A percentile compares a stretch with the other conserved stretches of the same genome.
Evolutionary conservation across 257 asterid genomes (phyloP).

Genomic region (Galeopsis tetrahit): DNA sequence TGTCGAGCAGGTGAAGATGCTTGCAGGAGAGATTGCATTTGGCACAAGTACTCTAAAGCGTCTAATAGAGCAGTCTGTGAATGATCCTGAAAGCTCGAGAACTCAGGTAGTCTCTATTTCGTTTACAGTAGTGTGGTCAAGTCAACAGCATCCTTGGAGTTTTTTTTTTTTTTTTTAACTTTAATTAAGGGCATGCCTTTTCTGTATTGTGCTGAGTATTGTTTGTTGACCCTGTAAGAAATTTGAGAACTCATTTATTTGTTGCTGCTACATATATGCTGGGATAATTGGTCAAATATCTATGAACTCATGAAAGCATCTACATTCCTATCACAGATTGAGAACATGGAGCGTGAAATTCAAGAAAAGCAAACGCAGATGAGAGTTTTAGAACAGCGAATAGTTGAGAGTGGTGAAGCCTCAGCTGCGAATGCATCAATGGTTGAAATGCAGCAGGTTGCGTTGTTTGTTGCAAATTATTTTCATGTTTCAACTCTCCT

Average conservation of each 20-base stretch:
- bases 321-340: constrained; percentile 55
- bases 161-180: no score
- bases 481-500: not conserved
- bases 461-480: constrained; percentile 20
- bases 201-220: constrained; percentile 2
- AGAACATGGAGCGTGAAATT: constrained; percentile 85
- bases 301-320: constrained; percentile 13
- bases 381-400: constrained; percentile 80
- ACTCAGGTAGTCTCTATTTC: constrained; percentile 57
- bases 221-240: not conserved
- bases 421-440: constrained; percentile 80
- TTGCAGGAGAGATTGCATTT: constrained; percentile 98
- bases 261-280: constrained; percentile 25
- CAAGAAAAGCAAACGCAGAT: constrained; percentile 83
- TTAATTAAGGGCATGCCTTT: not conserved
- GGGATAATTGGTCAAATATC: constrained; percentile 24
- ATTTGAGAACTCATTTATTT: constrained; percentile 14
- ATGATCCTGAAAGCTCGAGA: constrained; percentile 83
- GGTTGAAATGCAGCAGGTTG: constrained; percentile 95
- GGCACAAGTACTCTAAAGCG: constrained; percentile 93
- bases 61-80: constrained; percentile 72
- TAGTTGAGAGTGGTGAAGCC: constrained; percentile 84
- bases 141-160: no score
- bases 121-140: not conserved
- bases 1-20: constrained; percentile 98